Evolutionary conservation across 441 rosid genomes (phyloP), one percentile per base, ranked within the genome.

Genomic region (Arabidopsis hybrid): DNA sequence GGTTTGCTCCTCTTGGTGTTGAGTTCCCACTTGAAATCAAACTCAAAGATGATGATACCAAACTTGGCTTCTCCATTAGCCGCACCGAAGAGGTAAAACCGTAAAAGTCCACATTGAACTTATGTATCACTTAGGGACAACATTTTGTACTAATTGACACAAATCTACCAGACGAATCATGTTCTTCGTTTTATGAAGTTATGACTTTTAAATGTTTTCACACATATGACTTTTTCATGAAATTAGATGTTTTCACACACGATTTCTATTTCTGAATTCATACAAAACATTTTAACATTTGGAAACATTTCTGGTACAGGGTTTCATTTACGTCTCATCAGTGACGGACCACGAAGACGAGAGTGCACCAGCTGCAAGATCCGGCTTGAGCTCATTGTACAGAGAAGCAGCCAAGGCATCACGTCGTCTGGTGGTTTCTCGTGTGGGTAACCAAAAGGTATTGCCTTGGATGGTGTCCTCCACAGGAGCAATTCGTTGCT

Each of bases 391-490:
- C 57, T 36, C 81, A 46, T 83, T 91, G 2, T 87, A 91, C 87
- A 88, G 65, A 58, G 96, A 92, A 78, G 91, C 97, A 13, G 52
- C 61, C 11, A 79, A 77, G 4, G 71, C 89, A 4, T 87, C 93
- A 5, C 89, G 67, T 80, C 80, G 88, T 49, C 82, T 95, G 5
- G 91, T 92, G 1, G 78, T 95, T 17, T 95, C 97, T 14, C 81
- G 99, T 74, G 85, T 92, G 0, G 88, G 96, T 4, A 87, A 80
- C 85, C 89, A 92, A 74, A 95, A 89, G 75, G 97, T 92, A 50
- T 85, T 95, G 49, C 99, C 99, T 3, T 95, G 99, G 99, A 92
- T 91, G 85, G 97, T 88, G 9, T 92, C 97, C 1, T 86, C 99
- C 10, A 89, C 94, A 0, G 99, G 97, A 79, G 97, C 99, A 1